Base-by-base conservation (phyloP, 352 stramenopile genomes). In the Pythium aphanidermatum region DNA sequence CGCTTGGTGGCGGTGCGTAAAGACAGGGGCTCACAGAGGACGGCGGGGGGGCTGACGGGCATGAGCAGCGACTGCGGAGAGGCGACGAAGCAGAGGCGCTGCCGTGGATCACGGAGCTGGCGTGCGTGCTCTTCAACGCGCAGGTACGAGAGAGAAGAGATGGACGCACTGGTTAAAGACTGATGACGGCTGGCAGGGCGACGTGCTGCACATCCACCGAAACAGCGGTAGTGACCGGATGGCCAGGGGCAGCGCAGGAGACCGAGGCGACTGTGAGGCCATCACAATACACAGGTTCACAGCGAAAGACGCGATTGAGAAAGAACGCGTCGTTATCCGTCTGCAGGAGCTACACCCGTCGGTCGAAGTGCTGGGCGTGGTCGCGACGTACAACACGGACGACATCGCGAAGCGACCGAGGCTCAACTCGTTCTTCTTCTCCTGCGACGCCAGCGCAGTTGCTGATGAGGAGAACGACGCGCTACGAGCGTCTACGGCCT, bases 101-200 rank as follows among this genome's bases (percentile, higher is more conserved):
- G 23, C 49, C 52, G 28, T 83, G 70, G 70, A 58, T 77, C 51
- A 58, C 68, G 5, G 70, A 83, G 53, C 35, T 77, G 20, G 63
- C 65, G 4, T 70, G 70, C 28, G 55, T 77, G 20, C 57, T 79
- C 26, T 79, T 83, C 33, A 75, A 79, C 24, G 65, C 67, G n/a
- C 70, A 83, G 47, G 63, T 74, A 51, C 20, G 28, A 11, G 16
- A 28, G 4, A 40, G 25, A 9, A 23, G 11, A 9, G 20, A 19
- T 19, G 13, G 27, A 38, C 13, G 16, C n/a, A 35, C 6, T 45
- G 25, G 42, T 17, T 48, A 11, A 34, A 14, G 7, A 34, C 11
- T 37, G 34, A 27, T 20, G 32, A 25, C 0, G 0, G 23, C 19
- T 29, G n/a, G 31, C 31, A 77, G 63, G 70, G 70, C 14, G 60